Base-by-base conservation (phyloP, 2,329 filamentous ascomycete genomes). In the Nemania serpens region DNA sequence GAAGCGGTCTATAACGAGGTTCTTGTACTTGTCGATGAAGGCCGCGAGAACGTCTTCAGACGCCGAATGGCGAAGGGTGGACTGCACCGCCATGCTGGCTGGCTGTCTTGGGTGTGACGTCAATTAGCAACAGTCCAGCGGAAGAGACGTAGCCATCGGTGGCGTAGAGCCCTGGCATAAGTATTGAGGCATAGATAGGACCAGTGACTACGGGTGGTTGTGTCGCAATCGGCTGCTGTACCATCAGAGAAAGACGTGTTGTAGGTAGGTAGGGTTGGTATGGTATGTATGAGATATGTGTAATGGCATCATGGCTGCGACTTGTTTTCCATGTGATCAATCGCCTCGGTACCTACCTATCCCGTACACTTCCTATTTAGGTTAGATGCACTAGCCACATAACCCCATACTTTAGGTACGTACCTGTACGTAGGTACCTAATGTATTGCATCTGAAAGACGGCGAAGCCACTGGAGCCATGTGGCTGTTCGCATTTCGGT, bases 41-140 rank as follows among this genome's bases (percentile, higher is more conserved):
- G 81, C 80, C 36, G 86, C 81, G 71, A 93, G 79, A 70, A 88
- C 84, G 76, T 90, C 87, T 75, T 90, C 84, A 68, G 86, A 83
- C 49, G 80, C 82, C 68, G 84, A 83, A 68, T 82, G 80, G 67
- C 87, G 87, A 69, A 97, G 82, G 5, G 90, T 97, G 58, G 94
- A 97, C 79, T 96, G 93, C 66, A 83, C 89, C 64, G 92, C 91
- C 94, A 97, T 97, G 61, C 60, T 66, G 63, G 58, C 57, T n/a
- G 55, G 55, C 58, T 66, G 63, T 57, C 57, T 15, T 47, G 55
- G 50, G 54, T 55, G 66, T 63, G 62, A 67, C 66, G 64, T 64
- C 64, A 62, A 62, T 64, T 20, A 66, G 46, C 33, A 64, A 49
- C 42, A 39, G 42, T 55, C 58, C 20, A 13, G 45, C 41, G 55